Evolutionary conservation across 2,329 filamentous ascomycete species (phyloP).

Genomic region (Fusarium torulosum): DNA sequence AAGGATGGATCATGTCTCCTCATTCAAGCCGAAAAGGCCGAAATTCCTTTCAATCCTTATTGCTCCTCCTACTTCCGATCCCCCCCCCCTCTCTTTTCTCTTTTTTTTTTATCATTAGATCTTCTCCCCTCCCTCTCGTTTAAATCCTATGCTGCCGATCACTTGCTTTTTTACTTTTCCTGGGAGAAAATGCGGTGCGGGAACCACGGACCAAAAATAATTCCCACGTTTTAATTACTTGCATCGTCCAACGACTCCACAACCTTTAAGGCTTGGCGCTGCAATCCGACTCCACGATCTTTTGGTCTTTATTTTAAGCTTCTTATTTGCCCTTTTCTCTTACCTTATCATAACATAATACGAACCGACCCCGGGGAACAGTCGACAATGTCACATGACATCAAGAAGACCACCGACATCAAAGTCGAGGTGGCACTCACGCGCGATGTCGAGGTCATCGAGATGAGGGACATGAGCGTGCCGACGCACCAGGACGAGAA

Average conservation of each 20-base stretch:
- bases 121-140: not conserved
- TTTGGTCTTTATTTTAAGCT: not conserved
- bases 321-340: not conserved
- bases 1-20: constrained; percentile 12
- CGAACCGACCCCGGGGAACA: not conserved
- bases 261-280: constrained; percentile 15
- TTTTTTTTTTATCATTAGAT: constrained; percentile 12
- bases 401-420: constrained; percentile 36
- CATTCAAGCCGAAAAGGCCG: constrained; percentile 18
- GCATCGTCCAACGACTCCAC: constrained; percentile 30
- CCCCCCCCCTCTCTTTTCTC: not conserved
- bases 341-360: constrained; percentile 7
- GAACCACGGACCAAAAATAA: constrained; percentile 29
- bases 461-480: constrained; percentile 30
- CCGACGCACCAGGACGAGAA: constrained; percentile 16
- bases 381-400: constrained; percentile 34
- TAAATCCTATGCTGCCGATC: constrained; percentile 12
- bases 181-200: constrained; percentile 12
- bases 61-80: not conserved
- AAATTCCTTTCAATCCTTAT: not conserved
- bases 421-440: constrained; percentile 37
- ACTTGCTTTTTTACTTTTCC: constrained; percentile 7
- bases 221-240: constrained; percentile 24
- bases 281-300: not conserved
- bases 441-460: constrained; percentile 36